These are phyloP conservation scores for Dipodascopsis tothii DNA, from an alignment of 805 yeast species.

Conservation along the genomic window DNA sequence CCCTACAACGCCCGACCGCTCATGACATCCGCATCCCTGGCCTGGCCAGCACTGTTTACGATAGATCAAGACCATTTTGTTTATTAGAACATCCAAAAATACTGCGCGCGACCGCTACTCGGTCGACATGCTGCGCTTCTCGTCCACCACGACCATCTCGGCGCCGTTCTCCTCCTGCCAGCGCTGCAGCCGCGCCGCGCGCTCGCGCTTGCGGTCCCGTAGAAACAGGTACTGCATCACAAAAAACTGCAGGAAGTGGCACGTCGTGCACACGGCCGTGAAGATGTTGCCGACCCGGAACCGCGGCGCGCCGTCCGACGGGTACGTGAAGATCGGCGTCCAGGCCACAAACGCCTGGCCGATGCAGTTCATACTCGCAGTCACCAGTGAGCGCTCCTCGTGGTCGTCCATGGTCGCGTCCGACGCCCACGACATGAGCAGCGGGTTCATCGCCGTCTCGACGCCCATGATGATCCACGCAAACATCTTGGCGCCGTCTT, in stretches of 20 bases:
- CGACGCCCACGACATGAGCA: conserved; percentile 26
- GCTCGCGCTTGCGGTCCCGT: neutral
- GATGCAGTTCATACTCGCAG: conserved; percentile 32
- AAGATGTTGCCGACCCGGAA: conserved; percentile 11
- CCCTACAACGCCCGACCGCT: too few relatives aligned
- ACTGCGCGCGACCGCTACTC: too few relatives aligned
- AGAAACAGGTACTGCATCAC: neutral
- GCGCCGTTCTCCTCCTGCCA: neutral
- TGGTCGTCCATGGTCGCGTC: conserved; percentile 27
- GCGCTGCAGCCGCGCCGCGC: neutral
- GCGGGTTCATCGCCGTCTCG: conserved; percentile 12
- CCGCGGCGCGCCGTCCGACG: conserved; percentile 32
- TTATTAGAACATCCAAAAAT: too few relatives aligned
- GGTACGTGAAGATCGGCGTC: conserved; percentile 34
- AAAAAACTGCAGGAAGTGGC: conserved; percentile 3
- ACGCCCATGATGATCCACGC: conserved; percentile 8
- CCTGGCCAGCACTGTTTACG: too few relatives aligned
- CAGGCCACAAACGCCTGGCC: conserved; percentile 34
- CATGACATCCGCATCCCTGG: too few relatives aligned
- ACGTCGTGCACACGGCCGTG: conserved; percentile 3
- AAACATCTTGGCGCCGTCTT: conserved; percentile 12
- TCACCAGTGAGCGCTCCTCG: conserved; percentile 28
- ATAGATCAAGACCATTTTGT: too few relatives aligned
- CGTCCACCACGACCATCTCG: too few relatives aligned
- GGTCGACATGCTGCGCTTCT: too few relatives aligned